phyloP scores from a whole-genome alignment of 2,329 filamentous ascomycete species.

The Phialophora macrospora region DNA sequence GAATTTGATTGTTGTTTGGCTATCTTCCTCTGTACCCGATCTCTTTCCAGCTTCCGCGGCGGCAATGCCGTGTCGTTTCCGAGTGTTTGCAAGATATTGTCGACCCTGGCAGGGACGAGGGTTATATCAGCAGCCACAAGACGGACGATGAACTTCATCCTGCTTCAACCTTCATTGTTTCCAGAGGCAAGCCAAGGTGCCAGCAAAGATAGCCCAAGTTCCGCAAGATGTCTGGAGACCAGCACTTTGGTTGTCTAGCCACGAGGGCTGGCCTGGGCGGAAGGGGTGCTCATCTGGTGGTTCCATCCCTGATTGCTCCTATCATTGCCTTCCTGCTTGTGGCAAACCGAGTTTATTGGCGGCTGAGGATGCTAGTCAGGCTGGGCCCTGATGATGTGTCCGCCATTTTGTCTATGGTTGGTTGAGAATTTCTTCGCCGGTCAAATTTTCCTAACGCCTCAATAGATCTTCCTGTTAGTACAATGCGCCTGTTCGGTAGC shows the following conservation, averaged over 20 bases:
- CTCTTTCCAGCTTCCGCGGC: constrained; percentile 15
- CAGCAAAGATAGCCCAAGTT: background rate
- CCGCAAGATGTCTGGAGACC: constrained; percentile 17
- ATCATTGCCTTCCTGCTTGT: constrained; percentile 39
- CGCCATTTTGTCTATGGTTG: constrained; percentile 42
- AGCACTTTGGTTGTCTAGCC: constrained; percentile 12
- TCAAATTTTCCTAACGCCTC: constrained; percentile 2
- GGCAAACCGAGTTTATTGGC: constrained; percentile 40
- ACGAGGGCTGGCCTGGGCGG: constrained; percentile 31
- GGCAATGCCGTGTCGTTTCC: constrained; percentile 20
- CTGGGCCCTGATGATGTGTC: constrained; percentile 41
- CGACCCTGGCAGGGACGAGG: background rate
- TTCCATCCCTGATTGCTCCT: constrained; percentile 40
- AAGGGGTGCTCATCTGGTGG: constrained; percentile 37
- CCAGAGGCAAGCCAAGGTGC: background rate
- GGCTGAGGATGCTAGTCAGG: constrained; percentile 35
- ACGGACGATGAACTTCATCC: background rate
- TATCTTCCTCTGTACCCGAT: constrained; percentile 4
- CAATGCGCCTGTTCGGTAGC: constrained; percentile 41
- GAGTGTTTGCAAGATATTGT: constrained; percentile 6
- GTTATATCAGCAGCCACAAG: constrained; percentile 6
- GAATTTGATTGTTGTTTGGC: constrained; percentile 14
- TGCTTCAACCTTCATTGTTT: constrained; percentile 7
- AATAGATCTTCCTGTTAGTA: constrained; percentile 40
- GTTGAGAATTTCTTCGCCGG: background rate